phyloP scores from a whole-genome alignment of 2,329 filamentous ascomycete species.

The Hortaea sp. region DNA sequence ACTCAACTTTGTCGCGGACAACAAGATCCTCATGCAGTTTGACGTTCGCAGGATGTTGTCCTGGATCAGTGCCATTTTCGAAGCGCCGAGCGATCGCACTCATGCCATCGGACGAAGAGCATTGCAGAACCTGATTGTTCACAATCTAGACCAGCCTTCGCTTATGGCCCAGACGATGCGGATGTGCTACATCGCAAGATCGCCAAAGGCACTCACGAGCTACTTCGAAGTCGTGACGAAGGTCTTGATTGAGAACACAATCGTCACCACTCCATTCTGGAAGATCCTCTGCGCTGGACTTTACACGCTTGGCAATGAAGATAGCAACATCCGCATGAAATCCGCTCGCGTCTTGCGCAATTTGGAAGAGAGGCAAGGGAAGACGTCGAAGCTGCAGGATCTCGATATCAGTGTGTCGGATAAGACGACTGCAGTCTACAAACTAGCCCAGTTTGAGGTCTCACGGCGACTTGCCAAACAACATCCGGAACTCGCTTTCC shows the following conservation, averaged over 20 bases:
- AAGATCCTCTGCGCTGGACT: conserved; percentile 78
- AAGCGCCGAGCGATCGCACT: conserved; percentile 79
- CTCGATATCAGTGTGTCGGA: conserved; percentile 98
- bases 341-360: conserved; percentile 71
- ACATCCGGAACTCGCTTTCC: conserved; percentile 79
- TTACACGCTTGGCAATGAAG: conserved; percentile 86
- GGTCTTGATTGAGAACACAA: conserved; percentile 69
- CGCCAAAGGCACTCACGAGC: conserved; percentile 74
- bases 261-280: conserved; percentile 82
- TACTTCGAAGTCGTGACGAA: conserved; percentile 90
- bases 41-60: conserved; percentile 85
- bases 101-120: conserved; percentile 83
- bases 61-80: conserved; percentile 95
- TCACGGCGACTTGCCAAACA: conserved; percentile 82
- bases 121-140: conserved; percentile 76
- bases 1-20: conserved; percentile 79
- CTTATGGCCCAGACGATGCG: conserved; percentile 83
- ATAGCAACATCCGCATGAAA: conserved; percentile 79
- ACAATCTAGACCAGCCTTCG: conserved; percentile 80
- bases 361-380: conserved; percentile 65
- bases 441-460: conserved; percentile 92
- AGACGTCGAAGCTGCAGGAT: conserved; percentile 86
- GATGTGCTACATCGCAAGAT: conserved; percentile 70
- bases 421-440: conserved; percentile 96
- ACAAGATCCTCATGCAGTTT: conserved; percentile 78